Conservation (phyloP, 116 monocot genomes). For the Posidonia oceanica region DNA sequence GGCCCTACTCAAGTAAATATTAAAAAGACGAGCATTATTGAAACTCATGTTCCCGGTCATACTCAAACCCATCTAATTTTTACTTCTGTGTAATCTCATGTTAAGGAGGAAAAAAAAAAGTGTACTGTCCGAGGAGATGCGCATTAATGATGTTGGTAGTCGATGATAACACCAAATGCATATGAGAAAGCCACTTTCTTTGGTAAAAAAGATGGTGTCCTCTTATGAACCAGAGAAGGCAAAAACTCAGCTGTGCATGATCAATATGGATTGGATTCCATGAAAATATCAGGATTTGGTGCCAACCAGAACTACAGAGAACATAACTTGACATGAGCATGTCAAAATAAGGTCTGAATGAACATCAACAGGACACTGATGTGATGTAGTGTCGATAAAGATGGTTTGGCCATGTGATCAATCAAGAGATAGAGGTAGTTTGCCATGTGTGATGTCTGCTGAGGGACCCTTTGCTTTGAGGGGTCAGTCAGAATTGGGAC, state of each 20-base stretch:
- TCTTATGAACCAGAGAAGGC: too few relatives aligned
- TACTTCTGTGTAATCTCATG: too few relatives aligned
- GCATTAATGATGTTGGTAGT: not conserved
- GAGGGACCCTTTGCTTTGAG: not conserved
- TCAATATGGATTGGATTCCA: not conserved
- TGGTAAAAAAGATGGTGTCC: too few relatives aligned
- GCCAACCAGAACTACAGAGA: not conserved
- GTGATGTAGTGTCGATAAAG: not conserved
- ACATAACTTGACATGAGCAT: not conserved
- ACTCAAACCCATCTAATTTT: too few relatives aligned
- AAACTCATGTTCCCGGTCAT: too few relatives aligned
- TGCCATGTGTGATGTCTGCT: conserved; percentile 3
- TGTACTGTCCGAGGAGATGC: not conserved
- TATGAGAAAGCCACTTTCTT: too few relatives aligned
- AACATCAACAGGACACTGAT: not conserved
- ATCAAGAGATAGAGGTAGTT: not conserved
- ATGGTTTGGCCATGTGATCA: not conserved
- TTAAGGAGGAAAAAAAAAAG: too few relatives aligned
- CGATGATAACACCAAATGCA: too few relatives aligned
- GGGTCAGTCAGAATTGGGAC: too few relatives aligned
- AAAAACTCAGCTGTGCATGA: not conserved
- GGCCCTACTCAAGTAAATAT: too few relatives aligned
- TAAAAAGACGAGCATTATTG: too few relatives aligned
- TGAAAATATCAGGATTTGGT: not conserved
- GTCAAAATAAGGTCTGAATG: not conserved